phyloP scores from a whole-genome alignment of 257 asterid genomes.

The Oldenlandia corymbosa region DNA sequence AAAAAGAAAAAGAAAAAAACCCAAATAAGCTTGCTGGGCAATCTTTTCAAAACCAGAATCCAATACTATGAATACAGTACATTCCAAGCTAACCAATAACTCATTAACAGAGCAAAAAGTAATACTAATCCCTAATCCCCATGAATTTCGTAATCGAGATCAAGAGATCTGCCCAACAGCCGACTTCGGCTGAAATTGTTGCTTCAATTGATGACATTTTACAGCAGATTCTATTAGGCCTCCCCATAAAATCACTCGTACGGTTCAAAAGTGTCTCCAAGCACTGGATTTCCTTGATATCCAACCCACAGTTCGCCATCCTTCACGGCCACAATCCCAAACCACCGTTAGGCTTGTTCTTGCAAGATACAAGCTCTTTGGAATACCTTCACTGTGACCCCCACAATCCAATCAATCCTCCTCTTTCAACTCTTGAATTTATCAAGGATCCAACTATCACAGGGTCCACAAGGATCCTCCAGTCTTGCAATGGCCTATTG shows the following conservation, averaged over 20 bases:
- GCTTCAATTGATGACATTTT: slow-evolving; percentile 30
- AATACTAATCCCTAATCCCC: too few species aligned
- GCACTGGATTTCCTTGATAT: slow-evolving; percentile 32
- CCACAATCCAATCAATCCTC: slow-evolving; percentile 8
- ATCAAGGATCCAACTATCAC: slow-evolving; percentile 16
- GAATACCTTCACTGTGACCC: slow-evolving; percentile 19
- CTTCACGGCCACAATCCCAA: slow-evolving; percentile 16
- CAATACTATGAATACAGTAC: too few species aligned
- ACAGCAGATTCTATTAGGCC: slow-evolving; percentile 16
- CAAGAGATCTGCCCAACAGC: slow-evolving; percentile 8
- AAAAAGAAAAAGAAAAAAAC: too few species aligned
- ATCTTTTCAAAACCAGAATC: too few species aligned
- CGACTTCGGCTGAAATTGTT: slow-evolving; percentile 25
- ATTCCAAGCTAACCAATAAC: too few species aligned
- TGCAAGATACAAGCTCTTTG: slow-evolving; percentile 7
- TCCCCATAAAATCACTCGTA: slow-evolving; percentile 29
- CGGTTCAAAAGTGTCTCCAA: slow-evolving; percentile 34
- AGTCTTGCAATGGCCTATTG: slow-evolving; percentile 34
- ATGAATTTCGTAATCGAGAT: slow-evolving; percentile 22
- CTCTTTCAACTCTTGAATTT: slow-evolving; percentile 14
- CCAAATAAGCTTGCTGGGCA: too few species aligned
- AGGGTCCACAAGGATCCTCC: slow-evolving; percentile 16
- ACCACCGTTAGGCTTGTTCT: slow-evolving; percentile 27
- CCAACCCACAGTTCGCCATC: slow-evolving; percentile 24
- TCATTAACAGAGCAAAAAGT: too few species aligned